Conservation (phyloP, 176 grass and related monocot species). For the Paspalum notatum region DNA sequence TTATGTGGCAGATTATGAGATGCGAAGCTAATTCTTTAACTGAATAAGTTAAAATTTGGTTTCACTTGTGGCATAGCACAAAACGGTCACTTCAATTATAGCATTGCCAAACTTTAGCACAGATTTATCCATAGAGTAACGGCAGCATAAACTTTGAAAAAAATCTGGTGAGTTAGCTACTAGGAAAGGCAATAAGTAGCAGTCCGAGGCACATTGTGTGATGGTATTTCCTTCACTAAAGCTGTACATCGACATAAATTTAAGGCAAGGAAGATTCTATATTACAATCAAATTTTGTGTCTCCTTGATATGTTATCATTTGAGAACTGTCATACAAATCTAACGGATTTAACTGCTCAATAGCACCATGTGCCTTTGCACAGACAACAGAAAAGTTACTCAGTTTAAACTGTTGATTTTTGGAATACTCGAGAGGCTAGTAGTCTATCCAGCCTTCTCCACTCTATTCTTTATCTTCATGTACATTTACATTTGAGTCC, state of each 20-base stretch:
- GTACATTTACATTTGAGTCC: too few species aligned
- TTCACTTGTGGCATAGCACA: neutral
- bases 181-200: neutral
- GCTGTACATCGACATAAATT: neutral
- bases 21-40: neutral
- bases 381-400: neutral
- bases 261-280: neutral
- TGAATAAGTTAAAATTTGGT: neutral
- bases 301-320: neutral
- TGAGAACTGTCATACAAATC: neutral
- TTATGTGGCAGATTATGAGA: neutral
- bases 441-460: too few species aligned
- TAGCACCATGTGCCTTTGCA: neutral
- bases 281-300: neutral
- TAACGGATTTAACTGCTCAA: constrained; percentile 8
- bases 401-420: too few species aligned
- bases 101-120: neutral
- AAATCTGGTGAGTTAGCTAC: neutral
- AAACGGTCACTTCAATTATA: neutral
- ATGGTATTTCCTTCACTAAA: neutral
- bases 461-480: too few species aligned
- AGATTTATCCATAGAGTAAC: neutral
- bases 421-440: too few species aligned
- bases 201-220: neutral
- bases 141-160: neutral